Evolutionary conservation across 371 early-diverging fungal genomes (phyloP).

Genomic region (Entomophthora muscae): DNA sequence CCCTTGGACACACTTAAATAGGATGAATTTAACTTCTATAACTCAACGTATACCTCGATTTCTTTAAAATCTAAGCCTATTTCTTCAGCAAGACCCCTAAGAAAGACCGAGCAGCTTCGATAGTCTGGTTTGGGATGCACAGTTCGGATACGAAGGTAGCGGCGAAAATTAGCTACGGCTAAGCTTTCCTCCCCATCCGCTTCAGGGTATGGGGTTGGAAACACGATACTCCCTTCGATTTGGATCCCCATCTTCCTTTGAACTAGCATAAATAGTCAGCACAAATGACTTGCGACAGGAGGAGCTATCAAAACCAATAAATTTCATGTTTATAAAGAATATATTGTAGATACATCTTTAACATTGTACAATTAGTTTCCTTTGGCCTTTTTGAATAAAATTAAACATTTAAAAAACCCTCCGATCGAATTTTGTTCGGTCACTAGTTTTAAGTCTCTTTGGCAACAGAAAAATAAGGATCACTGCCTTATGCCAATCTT

Average conservation of each 20-base stretch:
- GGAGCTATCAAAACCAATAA: too few species aligned
- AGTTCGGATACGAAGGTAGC: slow-evolving; percentile 60
- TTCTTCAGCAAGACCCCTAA: slow-evolving; percentile 38
- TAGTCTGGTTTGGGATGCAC: slow-evolving; percentile 70
- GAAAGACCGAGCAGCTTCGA: slow-evolving; percentile 26
- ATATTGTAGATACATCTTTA: too few species aligned
- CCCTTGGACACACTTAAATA: slow-evolving; percentile 21
- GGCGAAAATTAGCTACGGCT: slow-evolving; percentile 28
- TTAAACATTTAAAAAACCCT: too few species aligned
- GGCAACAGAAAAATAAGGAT: too few species aligned
- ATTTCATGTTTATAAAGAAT: too few species aligned
- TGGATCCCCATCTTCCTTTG: neutral
- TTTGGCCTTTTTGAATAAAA: too few species aligned
- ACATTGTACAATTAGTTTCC: too few species aligned
- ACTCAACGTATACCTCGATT: slow-evolving; percentile 22
- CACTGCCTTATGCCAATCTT: too few species aligned
- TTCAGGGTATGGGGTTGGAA: neutral
- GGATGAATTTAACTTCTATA: neutral
- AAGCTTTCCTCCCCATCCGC: neutral
- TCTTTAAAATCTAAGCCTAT: slow-evolving; percentile 30
- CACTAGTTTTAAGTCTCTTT: too few species aligned
- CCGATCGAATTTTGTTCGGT: too few species aligned
- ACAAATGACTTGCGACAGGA: too few species aligned
- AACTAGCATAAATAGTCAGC: too few species aligned
- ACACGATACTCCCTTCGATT: neutral